These are phyloP conservation scores for Phaseolus lunatus DNA, from an alignment of 306 rosid genomes.

Conservation along the genomic window DNA sequence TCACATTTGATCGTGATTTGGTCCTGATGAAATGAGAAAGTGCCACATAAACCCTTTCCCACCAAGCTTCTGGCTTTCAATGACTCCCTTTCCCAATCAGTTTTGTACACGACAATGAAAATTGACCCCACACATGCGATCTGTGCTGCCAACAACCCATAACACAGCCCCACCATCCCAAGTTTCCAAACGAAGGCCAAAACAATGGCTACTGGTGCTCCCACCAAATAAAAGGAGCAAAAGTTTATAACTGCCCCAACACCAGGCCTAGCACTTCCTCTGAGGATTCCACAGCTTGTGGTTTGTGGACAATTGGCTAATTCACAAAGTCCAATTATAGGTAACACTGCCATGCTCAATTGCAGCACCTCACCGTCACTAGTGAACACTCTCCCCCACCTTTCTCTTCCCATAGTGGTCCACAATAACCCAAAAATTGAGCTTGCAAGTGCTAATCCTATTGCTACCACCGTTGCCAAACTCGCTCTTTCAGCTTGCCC, in stretches of 20 bases:
- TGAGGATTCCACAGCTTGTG: conserved; percentile 62
- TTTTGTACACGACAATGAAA: conserved; percentile 49
- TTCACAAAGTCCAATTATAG: conserved; percentile 65
- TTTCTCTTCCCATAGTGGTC: conserved; percentile 56
- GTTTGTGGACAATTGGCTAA: conserved; percentile 68
- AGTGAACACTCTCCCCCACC: conserved; percentile 62
- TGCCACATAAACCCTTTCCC: conserved; percentile 38
- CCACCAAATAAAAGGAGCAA: conserved; percentile 65
- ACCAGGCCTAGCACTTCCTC: conserved; percentile 71
- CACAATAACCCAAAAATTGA: conserved; percentile 53
- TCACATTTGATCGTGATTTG: conserved; percentile 44
- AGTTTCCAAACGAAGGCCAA: conserved; percentile 55
- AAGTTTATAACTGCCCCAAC: conserved; percentile 60
- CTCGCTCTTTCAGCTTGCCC: conserved; percentile 52
- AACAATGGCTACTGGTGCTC: conserved; percentile 60
- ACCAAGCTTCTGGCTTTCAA: conserved; percentile 58
- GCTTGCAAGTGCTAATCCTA: conserved; percentile 55
- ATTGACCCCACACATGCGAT: conserved; percentile 58
- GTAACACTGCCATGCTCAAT: conserved; percentile 55
- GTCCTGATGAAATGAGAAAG: conserved; percentile 19
- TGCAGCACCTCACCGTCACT: conserved; percentile 55
- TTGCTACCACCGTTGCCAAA: conserved; percentile 54
- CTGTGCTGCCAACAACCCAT: conserved; percentile 66
- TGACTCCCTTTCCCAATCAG: conserved; percentile 66
- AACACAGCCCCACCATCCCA: conserved; percentile 67